phyloP scores from a whole-genome alignment of 1,139 yeast genomes.

The Geotrichum carabidarum region DNA sequence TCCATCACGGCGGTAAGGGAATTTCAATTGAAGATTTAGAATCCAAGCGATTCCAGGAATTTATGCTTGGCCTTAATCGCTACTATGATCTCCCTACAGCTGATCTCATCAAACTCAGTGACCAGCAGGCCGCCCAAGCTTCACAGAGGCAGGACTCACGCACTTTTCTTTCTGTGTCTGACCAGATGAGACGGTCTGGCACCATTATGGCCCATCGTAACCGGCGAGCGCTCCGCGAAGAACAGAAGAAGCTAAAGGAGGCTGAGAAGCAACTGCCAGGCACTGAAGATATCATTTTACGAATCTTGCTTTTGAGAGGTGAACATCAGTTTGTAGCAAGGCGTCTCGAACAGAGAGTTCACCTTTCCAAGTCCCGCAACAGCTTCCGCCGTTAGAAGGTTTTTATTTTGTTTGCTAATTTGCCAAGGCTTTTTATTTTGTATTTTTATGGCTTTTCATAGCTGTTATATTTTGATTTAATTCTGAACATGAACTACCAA shows the following conservation, averaged over 20 bases:
- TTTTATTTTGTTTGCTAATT: too few species aligned
- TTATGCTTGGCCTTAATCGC: slow-evolving; percentile 55
- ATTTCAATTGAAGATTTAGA: slow-evolving; percentile 65
- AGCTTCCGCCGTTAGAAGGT: too few species aligned
- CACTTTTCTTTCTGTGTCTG: slow-evolving; percentile 42
- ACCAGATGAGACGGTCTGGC: slow-evolving; percentile 56
- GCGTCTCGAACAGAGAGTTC: slow-evolving; percentile 57
- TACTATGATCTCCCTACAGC: slow-evolving; percentile 54
- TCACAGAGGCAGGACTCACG: slow-evolving; percentile 29
- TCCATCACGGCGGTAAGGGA: slow-evolving; percentile 79
- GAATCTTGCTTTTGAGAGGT: slow-evolving; percentile 49
- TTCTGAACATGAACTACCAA: too few species aligned
- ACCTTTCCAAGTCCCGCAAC: slow-evolving; percentile 48
- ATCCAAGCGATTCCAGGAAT: slow-evolving; percentile 57
- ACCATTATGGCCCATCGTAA: slow-evolving; percentile 75
- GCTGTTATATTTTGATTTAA: too few species aligned
- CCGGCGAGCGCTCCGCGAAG: slow-evolving; percentile 51
- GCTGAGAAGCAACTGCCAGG: slow-evolving; percentile 54
- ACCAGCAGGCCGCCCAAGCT: slow-evolving; percentile 41
- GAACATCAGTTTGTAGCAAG: slow-evolving; percentile 47
- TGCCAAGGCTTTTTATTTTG: too few species aligned
- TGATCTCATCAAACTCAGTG: slow-evolving; percentile 55
- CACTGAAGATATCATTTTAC: slow-evolving; percentile 62
- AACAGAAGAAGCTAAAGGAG: slow-evolving; percentile 47
- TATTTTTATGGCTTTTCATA: too few species aligned